phyloP scores from a whole-genome alignment of 2,329 filamentous ascomycete species.

The Colletotrichum ledebouriae region DNA sequence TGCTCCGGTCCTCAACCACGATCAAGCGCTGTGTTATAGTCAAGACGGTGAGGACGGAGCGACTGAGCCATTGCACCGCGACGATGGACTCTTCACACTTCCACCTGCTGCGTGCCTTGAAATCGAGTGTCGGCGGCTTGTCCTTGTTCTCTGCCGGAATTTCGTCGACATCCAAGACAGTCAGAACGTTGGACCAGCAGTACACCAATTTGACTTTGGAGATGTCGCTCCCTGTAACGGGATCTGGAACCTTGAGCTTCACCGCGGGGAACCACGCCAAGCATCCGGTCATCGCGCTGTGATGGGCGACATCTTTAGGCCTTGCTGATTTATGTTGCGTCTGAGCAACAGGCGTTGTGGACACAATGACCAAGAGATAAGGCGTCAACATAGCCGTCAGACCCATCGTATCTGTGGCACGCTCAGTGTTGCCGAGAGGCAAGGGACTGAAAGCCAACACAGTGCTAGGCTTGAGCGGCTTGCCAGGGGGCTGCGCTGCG shows the following conservation, averaged over 20 bases:
- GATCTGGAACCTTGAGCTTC: constrained; percentile 83
- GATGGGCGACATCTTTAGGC: constrained; percentile 90
- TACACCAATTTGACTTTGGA: constrained; percentile 93
- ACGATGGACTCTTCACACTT: constrained; percentile 95
- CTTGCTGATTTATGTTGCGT: constrained; percentile 95
- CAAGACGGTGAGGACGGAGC: constrained; percentile 90
- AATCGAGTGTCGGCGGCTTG: constrained; percentile 82
- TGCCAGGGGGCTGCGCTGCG: constrained; percentile 70
- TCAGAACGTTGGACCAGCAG: constrained; percentile 98
- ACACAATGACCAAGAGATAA: constrained; percentile 95
- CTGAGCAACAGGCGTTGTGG: constrained; percentile 94
- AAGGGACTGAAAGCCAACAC: constrained; percentile 92
- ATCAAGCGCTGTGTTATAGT: constrained; percentile 95
- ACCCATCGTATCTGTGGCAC: constrained; percentile 87
- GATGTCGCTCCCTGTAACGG: constrained; percentile 74
- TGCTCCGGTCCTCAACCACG: constrained; percentile 88
- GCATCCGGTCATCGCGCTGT: constrained; percentile 93
- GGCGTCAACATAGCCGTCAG: constrained; percentile 96
- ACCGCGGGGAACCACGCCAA: constrained; percentile 98
- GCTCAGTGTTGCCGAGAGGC: constrained; percentile 93
- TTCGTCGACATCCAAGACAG: constrained; percentile 89
- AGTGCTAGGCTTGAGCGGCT: constrained; percentile 88
- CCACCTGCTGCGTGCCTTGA: constrained; percentile 88
- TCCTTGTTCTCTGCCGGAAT: constrained; percentile 76
- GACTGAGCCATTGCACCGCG: constrained; percentile 95